Conservation (phyloP, 805 yeast species). For the Saccharomycopsis lassenensis region DNA sequence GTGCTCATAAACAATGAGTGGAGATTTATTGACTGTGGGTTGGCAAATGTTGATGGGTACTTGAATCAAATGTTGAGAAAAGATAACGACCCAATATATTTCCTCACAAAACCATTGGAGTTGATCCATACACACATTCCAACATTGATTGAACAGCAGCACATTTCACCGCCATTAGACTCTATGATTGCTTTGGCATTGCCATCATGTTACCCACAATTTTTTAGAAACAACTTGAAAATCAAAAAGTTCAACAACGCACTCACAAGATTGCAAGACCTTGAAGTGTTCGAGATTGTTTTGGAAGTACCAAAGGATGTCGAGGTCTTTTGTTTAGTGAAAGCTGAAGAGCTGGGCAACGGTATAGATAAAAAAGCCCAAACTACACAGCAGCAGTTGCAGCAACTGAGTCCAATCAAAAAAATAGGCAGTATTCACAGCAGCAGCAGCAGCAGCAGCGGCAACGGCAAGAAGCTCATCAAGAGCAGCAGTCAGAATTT, state of each 20-base stretch:
- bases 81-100: conserved; percentile 47
- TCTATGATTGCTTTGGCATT: conserved; percentile 65
- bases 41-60: conserved; percentile 52
- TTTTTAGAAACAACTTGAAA: conserved; percentile 46
- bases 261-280: conserved; percentile 57
- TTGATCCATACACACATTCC: conserved; percentile 84
- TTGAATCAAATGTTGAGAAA: conserved; percentile 32
- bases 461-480: conserved; percentile 1
- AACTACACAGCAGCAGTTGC: conserved; percentile 1
- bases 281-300: conserved; percentile 72
- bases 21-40: conserved; percentile 63
- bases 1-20: conserved; percentile 60
- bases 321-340: conserved; percentile 54
- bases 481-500: conserved; percentile 19
- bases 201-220: conserved; percentile 82
- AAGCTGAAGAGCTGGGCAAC: conserved; percentile 28
- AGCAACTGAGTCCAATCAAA: not conserved
- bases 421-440: too few relatives aligned
- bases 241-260: conserved; percentile 69
- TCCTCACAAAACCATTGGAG: conserved; percentile 64
- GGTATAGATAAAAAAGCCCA: conserved; percentile 20
- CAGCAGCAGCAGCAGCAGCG: not conserved
- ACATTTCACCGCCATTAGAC: conserved; percentile 74
- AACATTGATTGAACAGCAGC: conserved; percentile 66
- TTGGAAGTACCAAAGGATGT: conserved; percentile 58